Percentiles rank a stretch among this genome's conserved stretches.
Evolutionary conservation across 2,329 filamentous ascomycete genomes (phyloP).

Genomic region (Fusarium lateritium): DNA sequence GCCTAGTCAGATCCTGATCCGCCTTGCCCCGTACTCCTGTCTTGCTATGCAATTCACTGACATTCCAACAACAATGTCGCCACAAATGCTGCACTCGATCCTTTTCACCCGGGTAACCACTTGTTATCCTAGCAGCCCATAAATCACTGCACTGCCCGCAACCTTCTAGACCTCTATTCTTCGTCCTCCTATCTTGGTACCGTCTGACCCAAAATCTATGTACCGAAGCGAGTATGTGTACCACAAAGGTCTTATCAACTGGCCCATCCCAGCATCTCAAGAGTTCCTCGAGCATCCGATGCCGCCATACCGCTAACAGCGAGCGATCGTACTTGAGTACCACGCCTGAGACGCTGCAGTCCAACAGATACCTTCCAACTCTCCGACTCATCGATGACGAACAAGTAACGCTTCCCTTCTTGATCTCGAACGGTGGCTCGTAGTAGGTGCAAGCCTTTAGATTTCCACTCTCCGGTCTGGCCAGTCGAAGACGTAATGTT

Average conservation of each 20-base stretch:
- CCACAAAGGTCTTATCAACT: conserved; percentile 39
- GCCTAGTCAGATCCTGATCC: conserved; percentile 40
- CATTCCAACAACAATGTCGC: conserved; percentile 52
- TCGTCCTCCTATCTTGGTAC: conserved; percentile 36
- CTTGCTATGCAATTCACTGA: conserved; percentile 51
- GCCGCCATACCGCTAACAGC: conserved; percentile 70
- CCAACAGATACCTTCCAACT: conserved; percentile 77
- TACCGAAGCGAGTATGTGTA: conserved; percentile 43
- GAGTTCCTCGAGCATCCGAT: conserved; percentile 66
- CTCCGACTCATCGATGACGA: conserved; percentile 75
- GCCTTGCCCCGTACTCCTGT: conserved; percentile 49
- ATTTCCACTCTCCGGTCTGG: conserved; percentile 69
- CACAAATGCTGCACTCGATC: conserved; percentile 46
- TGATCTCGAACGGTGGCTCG: conserved; percentile 76
- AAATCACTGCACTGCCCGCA: conserved; percentile 38
- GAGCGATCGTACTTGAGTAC: conserved; percentile 72
- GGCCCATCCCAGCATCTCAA: conserved; percentile 72
- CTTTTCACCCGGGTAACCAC: conserved; percentile 42
- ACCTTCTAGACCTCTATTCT: conserved; percentile 22
- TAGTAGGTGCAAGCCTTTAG: conserved; percentile 72
- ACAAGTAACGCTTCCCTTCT: conserved; percentile 76
- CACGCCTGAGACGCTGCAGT: conserved; percentile 71
- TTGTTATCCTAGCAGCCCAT: conserved; percentile 25
- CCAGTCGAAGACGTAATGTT: conserved; percentile 57
- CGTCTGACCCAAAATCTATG: conserved; percentile 46